Base-by-base conservation (phyloP, 1,284 basidiomycete species). In the Irpex sp. region DNA sequence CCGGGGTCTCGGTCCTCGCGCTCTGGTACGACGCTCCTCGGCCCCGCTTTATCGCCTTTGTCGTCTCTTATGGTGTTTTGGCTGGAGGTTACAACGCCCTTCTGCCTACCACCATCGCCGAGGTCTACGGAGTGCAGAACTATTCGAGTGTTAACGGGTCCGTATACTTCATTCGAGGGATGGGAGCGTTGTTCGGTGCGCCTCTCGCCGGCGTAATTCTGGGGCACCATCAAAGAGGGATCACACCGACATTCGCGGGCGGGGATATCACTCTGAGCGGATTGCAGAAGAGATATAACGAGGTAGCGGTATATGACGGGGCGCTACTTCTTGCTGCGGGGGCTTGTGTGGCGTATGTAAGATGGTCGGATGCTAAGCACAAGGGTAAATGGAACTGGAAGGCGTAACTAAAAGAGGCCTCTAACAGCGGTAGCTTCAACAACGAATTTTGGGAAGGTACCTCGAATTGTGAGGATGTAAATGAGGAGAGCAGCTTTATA, bases 81-180 rank as follows among this genome's bases (percentile, higher is more conserved):
- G 76, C 78, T 2, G 79, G 79, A 26, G 79, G 79, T 8, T 80
- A 81, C 67, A 80, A 79, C 62, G 77, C 78, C 7, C 72, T 80
- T 8, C 69, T 81, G 38, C 79, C 78, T 11, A 80, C 78, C 2
- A 79, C 78, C 0, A 79, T 79, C 64, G 73, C 78, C 7, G 79
- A 80, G 57, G 72, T 81, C 5, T 81, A 79, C 62, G 79, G 78
- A 3, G 72, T 77, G 21, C 76, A 79, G 62, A 77, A 81, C 64
- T 80, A 80, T 63, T 68, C 78, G 21, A 73, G 75, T 59, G 77
- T 80, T 37, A 81, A 80, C 65, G 74, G 75, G 2, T 75, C 75
- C 57, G 72, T 80, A 58, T 78, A 79, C 66, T 78, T 79, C 70
- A 72, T 80, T 52, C 76, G 79, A 2, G 79, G 78, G 2, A 64